Evolutionary conservation across 257 asterid genomes (phyloP).

Genomic region (Scutellaria galericulata): DNA sequence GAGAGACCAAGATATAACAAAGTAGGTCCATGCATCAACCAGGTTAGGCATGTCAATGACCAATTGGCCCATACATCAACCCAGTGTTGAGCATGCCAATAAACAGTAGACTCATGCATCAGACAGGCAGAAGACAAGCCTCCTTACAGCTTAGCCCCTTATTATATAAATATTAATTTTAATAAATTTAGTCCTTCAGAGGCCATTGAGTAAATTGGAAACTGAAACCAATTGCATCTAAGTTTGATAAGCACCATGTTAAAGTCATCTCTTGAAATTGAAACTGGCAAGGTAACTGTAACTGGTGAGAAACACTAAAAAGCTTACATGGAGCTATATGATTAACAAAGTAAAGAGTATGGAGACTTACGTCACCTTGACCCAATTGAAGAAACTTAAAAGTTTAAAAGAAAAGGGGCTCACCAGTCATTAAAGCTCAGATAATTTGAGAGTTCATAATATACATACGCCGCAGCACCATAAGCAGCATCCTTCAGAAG

Average conservation of each 20-base stretch:
- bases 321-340: conserved; percentile 28
- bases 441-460: conserved; percentile 96
- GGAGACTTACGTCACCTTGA: conserved; percentile 15
- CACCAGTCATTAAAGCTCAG: conserved; percentile 95
- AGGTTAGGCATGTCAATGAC: conserved; percentile 21
- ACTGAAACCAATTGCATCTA: conserved; percentile 27
- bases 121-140: background rate
- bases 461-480: conserved; percentile 96
- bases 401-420: conserved; percentile 36
- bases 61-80: conserved; percentile 20
- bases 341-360: conserved; percentile 23
- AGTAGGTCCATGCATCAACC: conserved; percentile 24
- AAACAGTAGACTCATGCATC: conserved; percentile 13
- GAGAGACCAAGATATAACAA: conserved; percentile 12
- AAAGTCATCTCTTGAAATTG: conserved; percentile 7
- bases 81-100: conserved; percentile 14
- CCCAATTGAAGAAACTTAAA: conserved; percentile 23
- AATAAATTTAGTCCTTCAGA: background rate
- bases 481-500: conserved; percentile 99
- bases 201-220: conserved; percentile 14
- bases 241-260: conserved; percentile 19
- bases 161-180: too few relatives aligned
- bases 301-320: conserved; percentile 14
- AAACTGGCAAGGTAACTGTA: background rate
- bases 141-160: too few relatives aligned